A percentile compares a stretch with the other conserved stretches of the same genome.
phyloP scores from a whole-genome alignment of 495 filamentous ascomycete species.

The Penicillium waksmanii region DNA sequence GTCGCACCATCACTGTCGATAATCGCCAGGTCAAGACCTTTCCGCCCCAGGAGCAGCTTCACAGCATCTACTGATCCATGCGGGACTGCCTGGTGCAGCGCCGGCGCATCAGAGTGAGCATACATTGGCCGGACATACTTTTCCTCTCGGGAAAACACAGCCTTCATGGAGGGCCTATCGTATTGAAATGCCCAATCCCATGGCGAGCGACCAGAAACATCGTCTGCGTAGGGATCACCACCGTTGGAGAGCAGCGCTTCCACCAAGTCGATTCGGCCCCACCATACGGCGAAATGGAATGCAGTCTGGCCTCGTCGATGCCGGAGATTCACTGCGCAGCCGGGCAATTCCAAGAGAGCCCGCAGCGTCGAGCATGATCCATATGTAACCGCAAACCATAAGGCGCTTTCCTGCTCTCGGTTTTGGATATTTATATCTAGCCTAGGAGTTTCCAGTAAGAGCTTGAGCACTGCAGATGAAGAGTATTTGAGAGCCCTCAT shows the following conservation, averaged over 20 bases:
- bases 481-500: slow-evolving; percentile 17
- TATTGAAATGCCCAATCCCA: slow-evolving; percentile 7
- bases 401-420: slow-evolving; percentile 5
- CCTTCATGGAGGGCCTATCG: not conserved
- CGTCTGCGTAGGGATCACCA: slow-evolving; percentile 10
- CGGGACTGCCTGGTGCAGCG: not conserved
- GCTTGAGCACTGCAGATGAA: slow-evolving; percentile 1
- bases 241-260: slow-evolving; percentile 9
- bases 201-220: slow-evolving; percentile 11
- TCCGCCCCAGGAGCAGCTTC: not conserved
- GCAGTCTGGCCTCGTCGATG: slow-evolving; percentile 8
- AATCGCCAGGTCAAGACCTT: not conserved
- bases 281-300: slow-evolving; percentile 16
- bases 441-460: slow-evolving; percentile 3
- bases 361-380: too few species aligned
- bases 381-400: slow-evolving; percentile 20
- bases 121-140: not conserved
- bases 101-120: not conserved
- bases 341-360: not conserved
- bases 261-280: slow-evolving; percentile 12
- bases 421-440: slow-evolving; percentile 17
- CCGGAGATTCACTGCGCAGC: slow-evolving; percentile 6
- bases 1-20: not conserved
- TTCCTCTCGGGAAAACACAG: not conserved
- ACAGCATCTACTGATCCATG: not conserved